Percentiles rank a stretch among this genome's conserved stretches.
These are phyloP conservation scores for Neurospora sublineolata DNA, from an alignment of 495 filamentous ascomycete species.

Conservation along the genomic window DNA sequence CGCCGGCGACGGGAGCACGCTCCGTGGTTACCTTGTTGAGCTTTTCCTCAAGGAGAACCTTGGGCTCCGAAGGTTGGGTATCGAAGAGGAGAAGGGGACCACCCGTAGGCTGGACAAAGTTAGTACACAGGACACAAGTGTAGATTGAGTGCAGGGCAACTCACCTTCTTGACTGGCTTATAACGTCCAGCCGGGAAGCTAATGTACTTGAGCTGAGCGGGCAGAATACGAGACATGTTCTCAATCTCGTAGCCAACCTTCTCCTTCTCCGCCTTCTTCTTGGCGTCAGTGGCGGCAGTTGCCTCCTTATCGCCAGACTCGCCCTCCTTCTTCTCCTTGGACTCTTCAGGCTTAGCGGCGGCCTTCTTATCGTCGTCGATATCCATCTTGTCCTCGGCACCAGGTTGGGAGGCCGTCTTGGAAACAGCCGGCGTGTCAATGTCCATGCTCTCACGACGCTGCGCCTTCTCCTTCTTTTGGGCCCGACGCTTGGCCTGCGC, in stretches of 20 bases:
- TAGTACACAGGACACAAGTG: conserved; percentile 23
- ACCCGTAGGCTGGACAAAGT: conserved; percentile 65
- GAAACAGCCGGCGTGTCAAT: conserved; percentile 71
- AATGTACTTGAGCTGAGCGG: conserved; percentile 88
- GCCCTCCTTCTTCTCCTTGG: conserved; percentile 38
- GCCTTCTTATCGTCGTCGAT: conserved; percentile 52
- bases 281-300: conserved; percentile 35
- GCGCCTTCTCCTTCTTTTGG: conserved; percentile 57
- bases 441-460: conserved; percentile 78
- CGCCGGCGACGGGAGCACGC: conserved; percentile 41
- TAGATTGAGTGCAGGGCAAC: conserved; percentile 18
- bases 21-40: conserved; percentile 65
- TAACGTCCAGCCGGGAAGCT: conserved; percentile 80
- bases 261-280: conserved; percentile 90
- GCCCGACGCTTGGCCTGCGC: conserved; percentile 93
- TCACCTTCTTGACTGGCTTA: conserved; percentile 89
- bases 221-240: conserved; percentile 93
- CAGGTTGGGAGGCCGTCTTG: conserved; percentile 49
- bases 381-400: conserved; percentile 77
- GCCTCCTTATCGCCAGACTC: conserved; percentile 44
- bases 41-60: conserved; percentile 73
- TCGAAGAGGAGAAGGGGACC: conserved; percentile 88
- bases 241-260: conserved; percentile 92
- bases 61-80: conserved; percentile 64
- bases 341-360: conserved; percentile 50